A percentile compares a stretch with the other conserved stretches of the same genome.
Conservation (phyloP, 1,139 yeast genomes). For the Yamadazyma siamensis region DNA sequence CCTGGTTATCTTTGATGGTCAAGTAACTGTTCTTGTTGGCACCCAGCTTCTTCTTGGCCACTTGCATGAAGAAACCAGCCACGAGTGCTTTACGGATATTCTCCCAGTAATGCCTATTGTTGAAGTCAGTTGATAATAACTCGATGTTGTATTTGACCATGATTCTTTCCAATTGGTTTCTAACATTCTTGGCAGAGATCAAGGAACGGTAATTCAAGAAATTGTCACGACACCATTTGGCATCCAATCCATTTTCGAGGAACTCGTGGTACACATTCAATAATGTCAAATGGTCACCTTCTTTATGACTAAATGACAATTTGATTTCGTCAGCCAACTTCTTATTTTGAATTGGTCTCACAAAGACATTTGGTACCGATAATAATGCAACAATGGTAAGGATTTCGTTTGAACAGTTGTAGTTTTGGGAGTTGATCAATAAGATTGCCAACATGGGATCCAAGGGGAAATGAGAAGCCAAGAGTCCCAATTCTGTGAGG, state of each 20-base stretch:
- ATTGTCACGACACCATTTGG: slow-evolving; percentile 92
- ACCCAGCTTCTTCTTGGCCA: slow-evolving; percentile 79
- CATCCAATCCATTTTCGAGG: slow-evolving; percentile 56
- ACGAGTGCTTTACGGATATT: slow-evolving; percentile 83
- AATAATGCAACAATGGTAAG: slow-evolving; percentile 85
- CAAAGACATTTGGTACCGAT: slow-evolving; percentile 91
- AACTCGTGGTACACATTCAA: slow-evolving; percentile 87
- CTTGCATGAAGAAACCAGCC: slow-evolving; percentile 98
- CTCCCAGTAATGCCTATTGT: slow-evolving; percentile 62
- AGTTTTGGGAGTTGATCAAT: slow-evolving; percentile 83
- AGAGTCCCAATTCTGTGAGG: slow-evolving; percentile 81
- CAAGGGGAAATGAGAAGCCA: slow-evolving; percentile 89
- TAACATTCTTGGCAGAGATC: slow-evolving; percentile 77
- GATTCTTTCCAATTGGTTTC: slow-evolving; percentile 76
- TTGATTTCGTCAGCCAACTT: slow-evolving; percentile 93
- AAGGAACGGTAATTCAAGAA: slow-evolving; percentile 81
- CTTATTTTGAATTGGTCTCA: slow-evolving; percentile 85
- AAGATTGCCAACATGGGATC: slow-evolving; percentile 95
- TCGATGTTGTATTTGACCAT: slow-evolving; percentile 82
- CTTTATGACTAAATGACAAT: slow-evolving; percentile 84
- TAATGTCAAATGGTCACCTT: slow-evolving; percentile 91
- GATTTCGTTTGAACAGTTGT: slow-evolving; percentile 84
- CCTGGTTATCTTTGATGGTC: slow-evolving; percentile 94
- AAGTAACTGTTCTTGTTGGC: slow-evolving; percentile 65
- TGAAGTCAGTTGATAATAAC: slow-evolving; percentile 66